Percentiles rank a stretch among this genome's conserved stretches.
Evolutionary conservation across 306 rosid species (phyloP).

Genomic region (Parietaria judaica): DNA sequence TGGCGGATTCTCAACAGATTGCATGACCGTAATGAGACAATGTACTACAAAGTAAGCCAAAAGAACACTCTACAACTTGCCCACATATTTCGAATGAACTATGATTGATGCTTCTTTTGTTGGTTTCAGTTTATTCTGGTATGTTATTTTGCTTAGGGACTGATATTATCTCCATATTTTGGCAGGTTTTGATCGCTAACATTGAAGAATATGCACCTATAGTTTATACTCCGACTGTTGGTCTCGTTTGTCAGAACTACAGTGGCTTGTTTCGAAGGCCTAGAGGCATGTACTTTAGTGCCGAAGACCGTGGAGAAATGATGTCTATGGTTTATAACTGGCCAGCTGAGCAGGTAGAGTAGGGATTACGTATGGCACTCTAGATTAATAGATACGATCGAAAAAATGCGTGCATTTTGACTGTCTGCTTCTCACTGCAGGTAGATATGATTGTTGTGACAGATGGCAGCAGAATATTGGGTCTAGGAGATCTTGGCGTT

Average conservation of each 20-base stretch:
- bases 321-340: conserved; percentile 99
- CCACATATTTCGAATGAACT: background rate
- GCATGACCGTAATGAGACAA: conserved; percentile 96
- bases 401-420: too few species aligned
- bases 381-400: too few species aligned
- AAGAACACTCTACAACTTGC: background rate
- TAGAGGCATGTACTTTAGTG: conserved; percentile 98
- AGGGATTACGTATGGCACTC: background rate
- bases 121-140: background rate
- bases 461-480: conserved; percentile 95
- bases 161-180: conserved; percentile 21
- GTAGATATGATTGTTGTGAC: conserved; percentile 99
- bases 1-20: conserved; percentile 97
- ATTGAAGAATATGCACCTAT: conserved; percentile 94
- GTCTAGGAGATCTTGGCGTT: conserved; percentile 99
- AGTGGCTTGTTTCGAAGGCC: conserved; percentile 97
- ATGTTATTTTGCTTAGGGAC: background rate
- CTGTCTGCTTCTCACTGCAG: conserved; percentile 33
- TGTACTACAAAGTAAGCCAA: conserved; percentile 81
- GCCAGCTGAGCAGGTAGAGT: conserved; percentile 93
- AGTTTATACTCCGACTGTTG: conserved; percentile 97
- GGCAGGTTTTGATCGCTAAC: conserved; percentile 84
- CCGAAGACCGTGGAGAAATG: conserved; percentile 97
- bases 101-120: background rate
- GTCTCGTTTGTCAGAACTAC: conserved; percentile 95